Evolutionary conservation across 768 basidiomycete species (phyloP).

Genomic region (Fistulinella prunicolor): DNA sequence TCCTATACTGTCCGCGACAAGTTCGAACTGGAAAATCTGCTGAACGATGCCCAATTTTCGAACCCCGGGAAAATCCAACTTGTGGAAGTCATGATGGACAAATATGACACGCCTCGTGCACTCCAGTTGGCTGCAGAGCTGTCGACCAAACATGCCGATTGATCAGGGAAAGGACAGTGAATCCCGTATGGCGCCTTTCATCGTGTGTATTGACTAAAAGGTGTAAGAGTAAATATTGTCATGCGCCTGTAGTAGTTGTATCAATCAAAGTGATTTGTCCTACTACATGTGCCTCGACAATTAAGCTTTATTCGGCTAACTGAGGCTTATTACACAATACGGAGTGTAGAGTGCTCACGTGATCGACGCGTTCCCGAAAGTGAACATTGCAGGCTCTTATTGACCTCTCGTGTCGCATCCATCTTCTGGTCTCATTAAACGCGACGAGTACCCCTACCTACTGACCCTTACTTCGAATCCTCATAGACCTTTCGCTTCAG

Average conservation of each 20-base stretch:
- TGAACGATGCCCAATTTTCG: conserved; percentile 61
- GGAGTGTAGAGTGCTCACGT: conserved; percentile 15
- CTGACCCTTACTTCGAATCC: not conserved
- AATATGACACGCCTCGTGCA: conserved; percentile 66
- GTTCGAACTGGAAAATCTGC: conserved; percentile 60
- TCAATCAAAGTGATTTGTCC: too few relatives aligned
- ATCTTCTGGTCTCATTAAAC: not conserved
- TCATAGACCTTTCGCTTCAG: not conserved
- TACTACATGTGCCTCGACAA: too few relatives aligned
- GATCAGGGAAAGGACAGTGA: conserved; percentile 22
- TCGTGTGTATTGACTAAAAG: not conserved
- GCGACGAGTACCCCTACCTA: not conserved
- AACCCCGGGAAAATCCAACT: conserved; percentile 67
- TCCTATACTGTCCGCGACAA: conserved; percentile 71
- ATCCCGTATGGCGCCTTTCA: not conserved
- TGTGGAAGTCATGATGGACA: conserved; percentile 77
- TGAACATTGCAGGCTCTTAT: too few relatives aligned
- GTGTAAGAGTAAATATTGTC: conserved; percentile 2
- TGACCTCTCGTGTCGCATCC: conserved; percentile 4
- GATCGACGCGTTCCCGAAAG: conserved; percentile 23
- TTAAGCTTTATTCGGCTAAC: too few relatives aligned
- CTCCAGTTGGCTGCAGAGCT: conserved; percentile 51
- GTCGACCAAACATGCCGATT: conserved; percentile 11
- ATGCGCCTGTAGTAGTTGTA: too few relatives aligned
- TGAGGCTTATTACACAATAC: too few relatives aligned